Base-by-base conservation (phyloP, 2,329 filamentous ascomycete genomes). In the Penicillium rolfsii region DNA sequence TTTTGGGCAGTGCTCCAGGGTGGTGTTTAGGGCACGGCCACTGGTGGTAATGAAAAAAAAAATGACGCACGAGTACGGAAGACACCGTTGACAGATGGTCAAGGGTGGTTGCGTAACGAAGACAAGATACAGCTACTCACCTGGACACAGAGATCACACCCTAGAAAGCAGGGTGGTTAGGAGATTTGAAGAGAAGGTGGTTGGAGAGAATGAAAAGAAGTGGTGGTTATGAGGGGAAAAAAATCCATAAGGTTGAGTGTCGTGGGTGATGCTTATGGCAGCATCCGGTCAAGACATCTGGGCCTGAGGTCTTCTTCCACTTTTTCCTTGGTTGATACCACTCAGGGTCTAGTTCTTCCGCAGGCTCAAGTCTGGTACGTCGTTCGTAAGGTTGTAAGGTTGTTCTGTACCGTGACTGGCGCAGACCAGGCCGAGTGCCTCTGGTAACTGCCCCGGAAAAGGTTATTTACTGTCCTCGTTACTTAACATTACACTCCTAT, bases 11-110 rank as follows among this genome's bases (percentile, higher is more conserved):
- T 49, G 56, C 52, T 54, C 52, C 53, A 57, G 61, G 61, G 57
- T 49, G 62, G 50, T 53, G 61, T 63, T 68, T 69, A 68, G 67
- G 67, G 67, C 67, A 64, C 56, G 59, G 50, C 40, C 46, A 52
- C 46, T 61, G 54, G 58, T 60, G 56, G 55, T 62, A 55, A 59
- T 49, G 59, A 63, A 65, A 66, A 48, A 52, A 56, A 63, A 67
- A 66, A 66, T 53, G 48, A 59, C 60, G 62, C 65, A 67, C 59
- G 41, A 59, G 48, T 24, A 46, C 46, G 49, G 49, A 30, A 36
- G 45, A 19, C 24, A 40, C 33, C 35, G 14, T 36, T 24, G 24
- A 41, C 9, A 28, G 24, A 24, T 16, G 49, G 16, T 41, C 49
- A 24, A 26, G 40, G 12, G n/a, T 26, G 40, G 14, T 26, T 16